Evolutionary conservation across 495 filamentous ascomycete genomes (phyloP).

Genomic region (Lophium mytilinum): DNA sequence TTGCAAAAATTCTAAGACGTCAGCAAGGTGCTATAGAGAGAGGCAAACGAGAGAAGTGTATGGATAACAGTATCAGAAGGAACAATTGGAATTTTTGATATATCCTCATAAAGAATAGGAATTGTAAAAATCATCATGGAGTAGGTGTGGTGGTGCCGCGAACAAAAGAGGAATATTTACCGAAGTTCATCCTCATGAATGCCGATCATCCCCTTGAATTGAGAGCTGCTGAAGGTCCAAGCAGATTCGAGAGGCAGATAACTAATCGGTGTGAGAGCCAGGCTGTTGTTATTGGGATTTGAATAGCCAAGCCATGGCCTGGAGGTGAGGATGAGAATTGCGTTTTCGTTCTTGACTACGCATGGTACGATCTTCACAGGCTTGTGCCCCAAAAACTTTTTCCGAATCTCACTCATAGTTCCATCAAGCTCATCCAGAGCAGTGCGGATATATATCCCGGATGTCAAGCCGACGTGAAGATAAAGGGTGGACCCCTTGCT

Average conservation of each 20-base stretch:
- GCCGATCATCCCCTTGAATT: slow-evolving; percentile 89
- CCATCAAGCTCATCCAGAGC: slow-evolving; percentile 91
- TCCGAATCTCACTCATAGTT: slow-evolving; percentile 86
- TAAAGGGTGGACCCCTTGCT: slow-evolving; percentile 73
- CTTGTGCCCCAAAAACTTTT: slow-evolving; percentile 85
- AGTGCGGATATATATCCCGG: slow-evolving; percentile 89
- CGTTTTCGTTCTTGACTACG: slow-evolving; percentile 70
- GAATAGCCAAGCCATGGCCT: slow-evolving; percentile 91
- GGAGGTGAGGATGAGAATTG: slow-evolving; percentile 84
- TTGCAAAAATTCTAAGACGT: slow-evolving; percentile 71
- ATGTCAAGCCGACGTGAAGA: slow-evolving; percentile 90
- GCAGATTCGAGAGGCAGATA: slow-evolving; percentile 86
- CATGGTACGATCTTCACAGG: slow-evolving; percentile 81
- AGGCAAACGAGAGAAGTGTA: neutral
- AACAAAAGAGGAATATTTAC: slow-evolving; percentile 47
- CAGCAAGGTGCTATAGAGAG: neutral
- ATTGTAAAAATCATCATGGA: slow-evolving; percentile 60
- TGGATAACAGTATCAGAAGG: slow-evolving; percentile 47
- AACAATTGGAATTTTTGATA: slow-evolving; percentile 61
- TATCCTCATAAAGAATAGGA: slow-evolving; percentile 16
- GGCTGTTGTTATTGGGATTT: slow-evolving; percentile 69
- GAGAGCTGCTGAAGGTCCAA: slow-evolving; percentile 92
- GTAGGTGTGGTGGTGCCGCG: slow-evolving; percentile 23
- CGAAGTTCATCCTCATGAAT: slow-evolving; percentile 84
- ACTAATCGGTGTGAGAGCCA: slow-evolving; percentile 85